Base-by-base conservation (phyloP, 805 yeast species). In the Ogataea naganishii region DNA sequence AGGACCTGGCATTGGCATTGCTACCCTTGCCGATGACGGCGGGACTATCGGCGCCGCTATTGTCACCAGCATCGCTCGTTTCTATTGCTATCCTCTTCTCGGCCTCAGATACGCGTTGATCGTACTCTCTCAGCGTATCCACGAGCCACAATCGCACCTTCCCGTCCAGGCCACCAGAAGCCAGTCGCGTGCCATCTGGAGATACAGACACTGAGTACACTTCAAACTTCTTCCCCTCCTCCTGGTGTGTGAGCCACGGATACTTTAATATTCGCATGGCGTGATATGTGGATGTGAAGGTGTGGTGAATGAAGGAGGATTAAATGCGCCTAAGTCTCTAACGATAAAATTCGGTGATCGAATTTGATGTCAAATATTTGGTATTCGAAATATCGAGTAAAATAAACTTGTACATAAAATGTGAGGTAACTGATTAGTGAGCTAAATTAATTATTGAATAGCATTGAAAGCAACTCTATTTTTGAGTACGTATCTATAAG, bases 141-240 rank as follows among this genome's bases (percentile, higher is more conserved):
- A 75, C 60, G 9, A 80, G 75, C 98, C 98, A 89, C 26, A 89
- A 80, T 38, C 89, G 71, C 25, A 92, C 85, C 43, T 84, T 85
- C 1, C 97, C 96, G 56, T 89, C 89, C 23, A 81, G 57, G 1
- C 97, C 98, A 12, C 97, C 98, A 1, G 96, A 79, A 1, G 96
- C 98, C 16, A 89, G 52, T 33, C 95, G 60, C 27, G 75, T 53
- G 1, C 95, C 95, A 56, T 85, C 94, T 0, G 84, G 73, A 38
- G 83, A 79, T 4, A 83, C 78, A 32, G 76, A 75, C 5, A 88
- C 70, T 1, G 96, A 75, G 49, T 86, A 92, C 11, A 94, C 80
- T 48, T 89, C 97, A 45, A 77, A 76, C 41, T 72, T 73, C 36
- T 83, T 69, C 42, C 75, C 75, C 46, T 85, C 96, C 51, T 85